Base-by-base conservation (phyloP, 345 rosid genomes). In the Salix brachista region DNA sequence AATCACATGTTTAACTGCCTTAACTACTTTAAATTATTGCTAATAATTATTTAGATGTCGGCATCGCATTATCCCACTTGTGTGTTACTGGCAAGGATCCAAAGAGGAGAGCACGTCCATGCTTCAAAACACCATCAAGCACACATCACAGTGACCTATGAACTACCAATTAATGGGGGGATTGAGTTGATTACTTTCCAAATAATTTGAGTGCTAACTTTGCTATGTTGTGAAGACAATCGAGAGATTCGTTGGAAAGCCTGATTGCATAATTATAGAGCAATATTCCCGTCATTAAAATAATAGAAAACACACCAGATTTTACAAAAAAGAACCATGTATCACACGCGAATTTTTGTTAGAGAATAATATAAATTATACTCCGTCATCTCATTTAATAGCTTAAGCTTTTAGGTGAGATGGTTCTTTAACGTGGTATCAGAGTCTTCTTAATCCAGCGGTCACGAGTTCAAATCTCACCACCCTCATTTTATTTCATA, bases 271-370 rank as follows among this genome's bases (percentile, higher is more conserved):
- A 77, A 65, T 79, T 77, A 28, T 39, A 26, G 73, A 71, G 88
- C 82, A 86, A 86, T 75, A 68, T 80, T 39, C 6, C 81, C 89
- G 88, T 89, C 90, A 89, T 73, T 81, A 75, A 71, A 37, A n/a
- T 34, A 37, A n/a, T 23, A 16, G n/a, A 9, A 50, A 48, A n/a
- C 21, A 48, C 39, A 3, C 13, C 3, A 32, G 17, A 2, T 17
- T 3, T 28, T 13, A 21, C 6, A 39, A 0, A 1, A 30, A 50
- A n/a, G 0, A 32, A 32, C 0, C 36, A 34, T 34, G 36, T 34
- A 34, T 34, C 5, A 1, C 5, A 1, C 6, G 6, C 0, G 36
- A 5, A 0, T 4, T 34, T 32, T 34, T 34, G 36, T 34, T 34
- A 5, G 1, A 34, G 1, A 34, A 34, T 34, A 34, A 34, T 34